phyloP scores from a whole-genome alignment of 257 asterid species.

The Anisodus acutangulus region DNA sequence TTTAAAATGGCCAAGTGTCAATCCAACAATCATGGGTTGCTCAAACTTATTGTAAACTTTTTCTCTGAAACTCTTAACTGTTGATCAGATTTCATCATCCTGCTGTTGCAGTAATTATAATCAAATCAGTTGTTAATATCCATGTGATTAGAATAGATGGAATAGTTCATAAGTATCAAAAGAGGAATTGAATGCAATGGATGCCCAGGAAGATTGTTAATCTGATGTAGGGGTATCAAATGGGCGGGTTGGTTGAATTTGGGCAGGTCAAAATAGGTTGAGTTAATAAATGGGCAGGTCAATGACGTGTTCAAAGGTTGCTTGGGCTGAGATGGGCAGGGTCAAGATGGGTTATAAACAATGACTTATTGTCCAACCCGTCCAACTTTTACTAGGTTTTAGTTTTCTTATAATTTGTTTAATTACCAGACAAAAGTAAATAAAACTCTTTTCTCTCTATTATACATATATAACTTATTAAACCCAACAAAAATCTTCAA shows the following conservation, averaged over 20 bases:
- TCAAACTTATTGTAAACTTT: neutral
- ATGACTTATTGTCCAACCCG: neutral
- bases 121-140: constrained; percentile 16
- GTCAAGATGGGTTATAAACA: neutral
- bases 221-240: neutral
- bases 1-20: neutral
- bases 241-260: neutral
- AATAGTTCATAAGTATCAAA: neutral
- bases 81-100: neutral
- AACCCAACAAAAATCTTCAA: neutral
- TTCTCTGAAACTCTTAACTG: neutral
- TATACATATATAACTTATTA: neutral
- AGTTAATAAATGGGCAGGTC: neutral
- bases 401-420: neutral
- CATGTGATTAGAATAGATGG: constrained; percentile 8
- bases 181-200: neutral
- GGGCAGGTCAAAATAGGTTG: neutral
- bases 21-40: neutral
- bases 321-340: neutral
- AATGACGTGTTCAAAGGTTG: neutral
- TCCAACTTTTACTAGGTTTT: neutral
- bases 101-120: neutral
- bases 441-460: neutral
- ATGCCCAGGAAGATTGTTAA: neutral
- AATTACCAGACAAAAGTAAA: neutral